These are phyloP conservation scores for Myriangium duriaei DNA, from an alignment of 2,329 filamentous ascomycete genomes.

Conservation along the genomic window DNA sequence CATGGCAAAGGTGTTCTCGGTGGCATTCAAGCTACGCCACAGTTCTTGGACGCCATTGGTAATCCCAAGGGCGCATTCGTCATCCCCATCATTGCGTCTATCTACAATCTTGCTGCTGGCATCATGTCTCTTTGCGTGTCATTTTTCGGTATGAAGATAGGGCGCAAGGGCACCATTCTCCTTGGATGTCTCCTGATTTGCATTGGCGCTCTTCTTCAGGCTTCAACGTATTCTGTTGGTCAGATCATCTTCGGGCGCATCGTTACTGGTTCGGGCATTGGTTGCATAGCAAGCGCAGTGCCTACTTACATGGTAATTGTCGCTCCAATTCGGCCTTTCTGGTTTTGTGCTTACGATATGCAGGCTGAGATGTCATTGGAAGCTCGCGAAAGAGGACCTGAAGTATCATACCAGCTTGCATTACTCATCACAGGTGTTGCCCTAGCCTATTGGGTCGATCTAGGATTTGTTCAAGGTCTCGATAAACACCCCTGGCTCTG, in stretches of 20 bases:
- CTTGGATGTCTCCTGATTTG: conserved; percentile 20
- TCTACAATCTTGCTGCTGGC: conserved; percentile 16
- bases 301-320: conserved; percentile 24
- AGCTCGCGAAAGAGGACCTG: conserved; percentile 18
- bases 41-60: conserved; percentile 15
- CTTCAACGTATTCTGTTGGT: conserved; percentile 18
- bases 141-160: conserved; percentile 19
- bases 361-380: conserved; percentile 21
- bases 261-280: conserved; percentile 18
- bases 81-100: conserved; percentile 17
- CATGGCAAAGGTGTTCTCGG: conserved; percentile 18
- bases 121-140: conserved; percentile 15
- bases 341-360: neutral
- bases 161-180: conserved; percentile 18
- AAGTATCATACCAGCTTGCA: conserved; percentile 18
- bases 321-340: conserved; percentile 13
- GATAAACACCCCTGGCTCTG: conserved; percentile 19
- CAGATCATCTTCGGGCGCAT: conserved; percentile 22
- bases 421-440: conserved; percentile 18
- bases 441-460: conserved; percentile 20
- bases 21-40: conserved; percentile 13
- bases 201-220: conserved; percentile 21
- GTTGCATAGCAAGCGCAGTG: conserved; percentile 20
- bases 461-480: conserved; percentile 16
- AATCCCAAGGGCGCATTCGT: conserved; percentile 15